Evolutionary conservation across 768 basidiomycete species (phyloP).

Genomic region (Artomyces pyxidatus): DNA sequence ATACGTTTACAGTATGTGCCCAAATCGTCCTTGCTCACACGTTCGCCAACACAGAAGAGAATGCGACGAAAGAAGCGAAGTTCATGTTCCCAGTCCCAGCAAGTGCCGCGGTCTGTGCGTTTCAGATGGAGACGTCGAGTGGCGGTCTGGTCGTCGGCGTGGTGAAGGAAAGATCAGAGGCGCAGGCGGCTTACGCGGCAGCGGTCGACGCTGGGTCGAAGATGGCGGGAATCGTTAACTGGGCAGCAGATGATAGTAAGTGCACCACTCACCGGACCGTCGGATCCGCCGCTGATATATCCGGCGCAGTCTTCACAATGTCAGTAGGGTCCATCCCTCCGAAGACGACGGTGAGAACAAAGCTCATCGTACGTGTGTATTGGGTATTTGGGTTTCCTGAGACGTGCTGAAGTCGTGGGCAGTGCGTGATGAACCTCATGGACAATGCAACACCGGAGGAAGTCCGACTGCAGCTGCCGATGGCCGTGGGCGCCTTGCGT

Average conservation of each 20-base stretch:
- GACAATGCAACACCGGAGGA: conserved; percentile 41
- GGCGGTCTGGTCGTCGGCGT: conserved; percentile 35
- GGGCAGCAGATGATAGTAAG: conserved; percentile 46
- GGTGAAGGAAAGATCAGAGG: conserved; percentile 40
- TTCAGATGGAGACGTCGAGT: conserved; percentile 39
- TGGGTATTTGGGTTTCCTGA: background rate
- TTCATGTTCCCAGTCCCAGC: conserved; percentile 57
- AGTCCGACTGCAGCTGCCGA: conserved; percentile 48
- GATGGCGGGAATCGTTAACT: conserved; percentile 37
- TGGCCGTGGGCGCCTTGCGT: conserved; percentile 36
- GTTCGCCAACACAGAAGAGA: background rate
- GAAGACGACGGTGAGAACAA: conserved; percentile 29
- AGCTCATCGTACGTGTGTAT: conserved; percentile 32
- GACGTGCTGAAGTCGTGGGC: background rate
- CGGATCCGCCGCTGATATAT: background rate
- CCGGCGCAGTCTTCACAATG: conserved; percentile 42
- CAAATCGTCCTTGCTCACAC: background rate
- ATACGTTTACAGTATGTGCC: background rate
- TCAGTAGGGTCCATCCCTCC: conserved; percentile 48
- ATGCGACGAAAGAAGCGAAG: conserved; percentile 32
- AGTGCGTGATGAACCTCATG: conserved; percentile 48
- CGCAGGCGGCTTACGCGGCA: conserved; percentile 30
- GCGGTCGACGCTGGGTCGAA: conserved; percentile 34
- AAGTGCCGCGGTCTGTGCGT: conserved; percentile 45
- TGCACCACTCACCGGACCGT: background rate